phyloP scores from a whole-genome alignment of 208 protist species.

The Porcisia deanei region DNA sequence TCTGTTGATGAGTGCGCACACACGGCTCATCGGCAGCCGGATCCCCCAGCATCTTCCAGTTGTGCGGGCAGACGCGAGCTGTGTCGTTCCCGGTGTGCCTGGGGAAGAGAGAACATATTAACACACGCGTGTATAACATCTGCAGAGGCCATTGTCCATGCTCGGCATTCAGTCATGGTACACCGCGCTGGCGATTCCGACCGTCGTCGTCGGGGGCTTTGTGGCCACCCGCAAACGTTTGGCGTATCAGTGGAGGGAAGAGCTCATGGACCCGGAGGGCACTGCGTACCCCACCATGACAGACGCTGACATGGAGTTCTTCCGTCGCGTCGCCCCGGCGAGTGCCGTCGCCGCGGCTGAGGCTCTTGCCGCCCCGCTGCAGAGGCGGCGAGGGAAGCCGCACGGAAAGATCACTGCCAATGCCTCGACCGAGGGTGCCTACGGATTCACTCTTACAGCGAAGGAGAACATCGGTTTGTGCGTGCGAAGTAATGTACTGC shows the following conservation, averaged over 20 bases:
- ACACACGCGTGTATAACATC: not conserved
- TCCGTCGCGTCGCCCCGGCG: slow-evolving; percentile 51
- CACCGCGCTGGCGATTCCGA: slow-evolving; percentile 57
- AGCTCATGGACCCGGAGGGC: slow-evolving; percentile 75
- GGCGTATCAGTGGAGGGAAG: slow-evolving; percentile 84
- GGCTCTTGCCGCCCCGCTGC: not conserved
- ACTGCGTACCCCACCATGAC: slow-evolving; percentile 58
- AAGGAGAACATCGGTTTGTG: slow-evolving; percentile 71
- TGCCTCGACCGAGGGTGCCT: not conserved
- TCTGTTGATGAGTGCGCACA: not conserved
- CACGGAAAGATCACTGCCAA: too few species aligned
- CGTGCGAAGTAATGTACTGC: slow-evolving; percentile 40
- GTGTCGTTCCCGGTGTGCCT: not conserved
- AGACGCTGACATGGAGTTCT: slow-evolving; percentile 68
- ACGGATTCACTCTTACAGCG: slow-evolving; percentile 29
- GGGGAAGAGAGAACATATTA: not conserved
- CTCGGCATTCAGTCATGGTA: slow-evolving; percentile 81
- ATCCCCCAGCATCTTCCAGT: not conserved
- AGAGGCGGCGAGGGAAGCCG: not conserved
- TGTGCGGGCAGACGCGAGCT: not conserved
- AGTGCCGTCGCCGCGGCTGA: slow-evolving; percentile 17
- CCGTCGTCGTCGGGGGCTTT: slow-evolving; percentile 55
- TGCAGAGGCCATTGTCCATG: slow-evolving; percentile 31
- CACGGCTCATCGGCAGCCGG: not conserved
- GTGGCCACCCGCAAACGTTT: slow-evolving; percentile 82